Conservation (phyloP, 257 asterid genomes). For the Perilla frutescens region DNA sequence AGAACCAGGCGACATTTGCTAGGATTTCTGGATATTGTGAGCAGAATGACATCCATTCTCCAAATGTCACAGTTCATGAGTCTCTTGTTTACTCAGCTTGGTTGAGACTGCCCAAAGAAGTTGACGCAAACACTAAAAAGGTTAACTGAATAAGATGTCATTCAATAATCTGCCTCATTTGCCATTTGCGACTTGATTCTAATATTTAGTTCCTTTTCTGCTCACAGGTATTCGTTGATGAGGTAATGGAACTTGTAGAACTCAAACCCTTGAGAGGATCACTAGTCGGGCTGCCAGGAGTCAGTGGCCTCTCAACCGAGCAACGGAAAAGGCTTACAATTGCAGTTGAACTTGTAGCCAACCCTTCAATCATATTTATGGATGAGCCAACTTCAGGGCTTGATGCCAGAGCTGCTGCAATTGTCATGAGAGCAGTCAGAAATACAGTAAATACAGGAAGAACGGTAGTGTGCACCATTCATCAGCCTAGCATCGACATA, state of each 20-base stretch:
- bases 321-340: conserved; percentile 68
- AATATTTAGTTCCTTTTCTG: background rate
- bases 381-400: conserved; percentile 73
- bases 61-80: conserved; percentile 41
- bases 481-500: conserved; percentile 75
- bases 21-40: conserved; percentile 46
- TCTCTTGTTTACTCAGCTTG: conserved; percentile 57
- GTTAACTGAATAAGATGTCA: conserved; percentile 14
- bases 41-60: conserved; percentile 45
- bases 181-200: background rate
- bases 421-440: conserved; percentile 68
- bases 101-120: conserved; percentile 57
- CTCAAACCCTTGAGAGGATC: conserved; percentile 50
- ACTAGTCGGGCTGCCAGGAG: conserved; percentile 65
- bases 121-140: conserved; percentile 52
- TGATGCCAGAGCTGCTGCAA: conserved; percentile 71
- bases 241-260: conserved; percentile 71
- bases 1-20: conserved; percentile 41
- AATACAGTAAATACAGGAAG: conserved; percentile 67
- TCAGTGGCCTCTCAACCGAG: conserved; percentile 64
- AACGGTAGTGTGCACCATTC: conserved; percentile 73
- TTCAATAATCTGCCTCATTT: background rate
- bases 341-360: conserved; percentile 73
- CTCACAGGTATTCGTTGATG: conserved; percentile 57
- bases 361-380: conserved; percentile 67